Evolutionary conservation across 2,329 filamentous ascomycete genomes (phyloP).

Genomic region (Fusarium mangiferae): DNA sequence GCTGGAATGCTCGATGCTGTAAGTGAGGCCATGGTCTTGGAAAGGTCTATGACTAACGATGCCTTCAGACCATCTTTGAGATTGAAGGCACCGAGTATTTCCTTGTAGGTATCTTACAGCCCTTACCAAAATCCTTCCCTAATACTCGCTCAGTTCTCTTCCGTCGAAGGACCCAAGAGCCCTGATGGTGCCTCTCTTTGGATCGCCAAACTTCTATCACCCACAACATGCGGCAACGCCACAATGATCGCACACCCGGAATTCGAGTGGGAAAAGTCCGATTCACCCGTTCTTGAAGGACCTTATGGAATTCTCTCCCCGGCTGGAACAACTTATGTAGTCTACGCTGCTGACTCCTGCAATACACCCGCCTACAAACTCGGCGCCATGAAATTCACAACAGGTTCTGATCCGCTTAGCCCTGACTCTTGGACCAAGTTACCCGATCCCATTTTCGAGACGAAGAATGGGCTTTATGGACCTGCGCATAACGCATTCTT

Average conservation of each 20-base stretch:
- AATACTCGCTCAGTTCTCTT: neutral
- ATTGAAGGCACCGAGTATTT: neutral
- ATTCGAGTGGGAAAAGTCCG: neutral
- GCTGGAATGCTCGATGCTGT: neutral
- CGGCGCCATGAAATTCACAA: neutral
- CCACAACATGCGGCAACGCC: neutral
- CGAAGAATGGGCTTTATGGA: neutral
- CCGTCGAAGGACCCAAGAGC: neutral
- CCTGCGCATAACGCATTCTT: neutral
- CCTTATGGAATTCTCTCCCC: neutral
- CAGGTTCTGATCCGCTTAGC: neutral
- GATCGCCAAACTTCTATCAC: neutral
- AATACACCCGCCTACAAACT: neutral
- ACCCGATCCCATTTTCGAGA: neutral
- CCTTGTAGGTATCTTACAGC: neutral
- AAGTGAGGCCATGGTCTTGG: neutral
- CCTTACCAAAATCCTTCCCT: rapidly evolving
- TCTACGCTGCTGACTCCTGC: neutral
- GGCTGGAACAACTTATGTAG: neutral
- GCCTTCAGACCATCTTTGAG: neutral
- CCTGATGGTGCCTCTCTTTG: neutral
- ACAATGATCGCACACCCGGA: neutral
- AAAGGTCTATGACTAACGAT: rapidly evolving
- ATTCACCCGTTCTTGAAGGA: neutral
- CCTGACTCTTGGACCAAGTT: neutral